Evolutionary conservation across 2,329 filamentous ascomycete genomes (phyloP), one percentile per base, ranked within the genome.

Genomic region (Monilinia polystroma): DNA sequence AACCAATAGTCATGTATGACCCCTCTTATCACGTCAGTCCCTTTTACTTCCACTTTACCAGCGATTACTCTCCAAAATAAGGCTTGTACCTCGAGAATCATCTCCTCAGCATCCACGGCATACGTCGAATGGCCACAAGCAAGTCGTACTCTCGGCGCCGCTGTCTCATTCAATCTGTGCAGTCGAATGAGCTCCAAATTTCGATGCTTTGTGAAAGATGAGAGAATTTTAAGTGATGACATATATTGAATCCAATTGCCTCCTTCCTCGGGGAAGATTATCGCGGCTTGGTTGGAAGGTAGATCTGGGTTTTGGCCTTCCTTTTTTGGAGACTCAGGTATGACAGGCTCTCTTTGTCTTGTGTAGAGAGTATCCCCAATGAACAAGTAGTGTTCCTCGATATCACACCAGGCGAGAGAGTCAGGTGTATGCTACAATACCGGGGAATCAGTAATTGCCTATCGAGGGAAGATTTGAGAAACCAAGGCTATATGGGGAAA

Each of bases 291-390:
- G 1, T 68, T 68, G 26, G 70, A 66, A 38, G 69, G 70, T 2
- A 72, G 59, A 14, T 66, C 69, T 7, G 68, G 69, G 0, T 70
- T 66, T 53, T 70, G 67, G 14, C 67, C 68, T 2, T 54, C 49
- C 49, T 69, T 66, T 54, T 68, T 49, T 26, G 72, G 72, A 67
- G 78, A 74, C 23, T 69, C 72, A 18, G 77, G 75, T n/a, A 74
- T 72, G 0, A 73, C 72, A 18, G 72, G 71, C 4, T 58, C 53
- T 53, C 68, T 65, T 51, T 72, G 70, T 29, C 73, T 72, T 63
- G 80, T 78, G 70, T 82, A 83, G 65, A 81, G 76, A 7, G 78
- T 79, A 64, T 83, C 81, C 7, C 81, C 81, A 6, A 82, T 79
- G 64, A 79, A 83, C 0, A 83, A 71, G 56, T 78, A 74, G 45